Evolutionary conservation across 768 basidiomycete species (phyloP).

Genomic region (Serendipita sp.): DNA sequence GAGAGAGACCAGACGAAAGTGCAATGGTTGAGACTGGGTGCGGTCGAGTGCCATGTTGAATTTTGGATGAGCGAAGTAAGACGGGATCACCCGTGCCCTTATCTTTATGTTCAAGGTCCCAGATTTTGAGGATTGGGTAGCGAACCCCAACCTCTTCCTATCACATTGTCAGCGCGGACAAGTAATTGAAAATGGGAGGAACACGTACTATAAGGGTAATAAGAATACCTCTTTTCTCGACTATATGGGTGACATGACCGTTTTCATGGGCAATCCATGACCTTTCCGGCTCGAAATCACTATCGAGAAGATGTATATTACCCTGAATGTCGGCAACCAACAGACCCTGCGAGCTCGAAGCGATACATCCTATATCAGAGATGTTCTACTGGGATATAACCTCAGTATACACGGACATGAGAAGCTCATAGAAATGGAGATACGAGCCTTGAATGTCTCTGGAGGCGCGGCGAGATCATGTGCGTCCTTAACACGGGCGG

Average conservation of each 20-base stretch:
- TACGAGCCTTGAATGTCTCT: conserved; percentile 55
- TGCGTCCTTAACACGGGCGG: conserved; percentile 55
- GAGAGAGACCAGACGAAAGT: conserved; percentile 56
- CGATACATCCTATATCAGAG: conserved; percentile 41
- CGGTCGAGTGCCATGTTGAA: conserved; percentile 59
- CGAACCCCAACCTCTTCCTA: conserved; percentile 63
- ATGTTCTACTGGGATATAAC: conserved; percentile 37
- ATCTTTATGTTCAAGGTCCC: conserved; percentile 64
- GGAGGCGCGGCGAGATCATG: conserved; percentile 62
- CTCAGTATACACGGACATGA: not conserved
- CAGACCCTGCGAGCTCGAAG: conserved; percentile 46
- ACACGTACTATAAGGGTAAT: conserved; percentile 74
- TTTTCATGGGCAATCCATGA: conserved; percentile 70
- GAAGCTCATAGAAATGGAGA: not conserved
- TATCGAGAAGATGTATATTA: conserved; percentile 57
- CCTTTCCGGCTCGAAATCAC: conserved; percentile 48
- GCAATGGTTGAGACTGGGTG: conserved; percentile 75
- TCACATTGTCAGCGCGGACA: not conserved
- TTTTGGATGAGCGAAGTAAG: conserved; percentile 57
- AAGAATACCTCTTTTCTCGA: conserved; percentile 61
- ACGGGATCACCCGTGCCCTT: conserved; percentile 45
- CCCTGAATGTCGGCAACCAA: conserved; percentile 79
- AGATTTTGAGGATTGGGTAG: conserved; percentile 66
- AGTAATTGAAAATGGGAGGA: not conserved
- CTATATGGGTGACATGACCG: conserved; percentile 77